A percentile compares a stretch with the other conserved stretches of the same genome.
Evolutionary conservation across 2,329 filamentous ascomycete species (phyloP).

Genomic region (Arthroderma sp.): DNA sequence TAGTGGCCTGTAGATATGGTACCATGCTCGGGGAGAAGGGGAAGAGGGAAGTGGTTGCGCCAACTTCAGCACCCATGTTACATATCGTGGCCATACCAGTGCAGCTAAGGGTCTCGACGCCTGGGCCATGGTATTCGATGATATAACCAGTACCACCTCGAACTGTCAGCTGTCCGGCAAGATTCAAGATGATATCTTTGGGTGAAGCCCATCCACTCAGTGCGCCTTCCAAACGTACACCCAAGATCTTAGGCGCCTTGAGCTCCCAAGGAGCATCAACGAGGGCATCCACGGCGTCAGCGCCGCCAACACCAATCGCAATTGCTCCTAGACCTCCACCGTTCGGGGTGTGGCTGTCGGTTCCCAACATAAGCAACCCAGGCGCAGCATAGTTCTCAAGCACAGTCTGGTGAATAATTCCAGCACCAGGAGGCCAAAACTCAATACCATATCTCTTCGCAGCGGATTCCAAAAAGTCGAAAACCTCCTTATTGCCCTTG

Average conservation of each 20-base stretch:
- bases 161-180: constrained; percentile 83
- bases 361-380: constrained; percentile 96
- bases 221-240: constrained; percentile 70
- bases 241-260: constrained; percentile 82
- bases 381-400: constrained; percentile 97
- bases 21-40: constrained; percentile 76
- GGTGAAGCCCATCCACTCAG: constrained; percentile 84
- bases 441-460: constrained; percentile 85
- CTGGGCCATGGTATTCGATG: constrained; percentile 85
- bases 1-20: constrained; percentile 75
- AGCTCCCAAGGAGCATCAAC: constrained; percentile 96
- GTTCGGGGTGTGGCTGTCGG: constrained; percentile 93
- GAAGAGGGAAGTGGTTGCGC: constrained; percentile 91
- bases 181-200: constrained; percentile 85
- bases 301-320: constrained; percentile 92
- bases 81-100: constrained; percentile 88
- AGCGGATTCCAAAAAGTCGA: constrained; percentile 90
- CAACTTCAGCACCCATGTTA: constrained; percentile 83
- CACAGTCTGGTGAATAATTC: constrained; percentile 95
- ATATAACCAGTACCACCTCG: constrained; percentile 88
- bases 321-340: constrained; percentile 88
- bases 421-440: constrained; percentile 87
- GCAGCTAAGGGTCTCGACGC: constrained; percentile 74
- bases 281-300: constrained; percentile 90
- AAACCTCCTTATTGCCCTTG: constrained; percentile 87